Evolutionary conservation across 257 asterid species (phyloP).

Genomic region (Nicotiana knightiana): DNA sequence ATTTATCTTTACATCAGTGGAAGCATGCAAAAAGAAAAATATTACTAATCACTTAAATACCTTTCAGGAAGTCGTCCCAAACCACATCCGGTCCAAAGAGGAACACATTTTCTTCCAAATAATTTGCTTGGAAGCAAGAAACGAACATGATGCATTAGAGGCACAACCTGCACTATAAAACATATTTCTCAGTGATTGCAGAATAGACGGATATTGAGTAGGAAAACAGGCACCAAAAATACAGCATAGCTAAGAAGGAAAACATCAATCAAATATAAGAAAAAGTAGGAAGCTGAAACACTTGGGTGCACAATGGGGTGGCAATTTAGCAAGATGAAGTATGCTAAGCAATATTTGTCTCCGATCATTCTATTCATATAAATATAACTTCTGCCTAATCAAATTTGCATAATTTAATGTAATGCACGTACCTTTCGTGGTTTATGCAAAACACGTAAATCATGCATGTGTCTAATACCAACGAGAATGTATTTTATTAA

Average conservation of each 20-base stretch:
- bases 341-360: background rate
- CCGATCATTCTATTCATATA: background rate
- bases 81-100: conserved; percentile 13
- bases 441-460: background rate
- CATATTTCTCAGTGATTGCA: conserved; percentile 5
- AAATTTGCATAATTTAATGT: background rate
- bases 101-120: conserved; percentile 14
- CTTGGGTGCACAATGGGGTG: background rate
- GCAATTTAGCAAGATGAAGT: too few relatives aligned
- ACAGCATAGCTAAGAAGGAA: background rate
- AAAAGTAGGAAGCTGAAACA: background rate
- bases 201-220: background rate
- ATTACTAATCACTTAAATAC: conserved; percentile 1
- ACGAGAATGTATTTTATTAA: background rate
- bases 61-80: background rate
- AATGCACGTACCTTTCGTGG: background rate
- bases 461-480: background rate
- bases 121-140: conserved; percentile 8
- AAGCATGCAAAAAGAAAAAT: background rate
- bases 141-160: conserved; percentile 21
- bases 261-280: background rate
- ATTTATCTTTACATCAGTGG: background rate
- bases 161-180: conserved; percentile 23
- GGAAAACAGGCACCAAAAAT: background rate
- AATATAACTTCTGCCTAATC: background rate